phyloP scores from a whole-genome alignment of 1,284 basidiomycete genomes.

The Trichosporon sp. region DNA sequence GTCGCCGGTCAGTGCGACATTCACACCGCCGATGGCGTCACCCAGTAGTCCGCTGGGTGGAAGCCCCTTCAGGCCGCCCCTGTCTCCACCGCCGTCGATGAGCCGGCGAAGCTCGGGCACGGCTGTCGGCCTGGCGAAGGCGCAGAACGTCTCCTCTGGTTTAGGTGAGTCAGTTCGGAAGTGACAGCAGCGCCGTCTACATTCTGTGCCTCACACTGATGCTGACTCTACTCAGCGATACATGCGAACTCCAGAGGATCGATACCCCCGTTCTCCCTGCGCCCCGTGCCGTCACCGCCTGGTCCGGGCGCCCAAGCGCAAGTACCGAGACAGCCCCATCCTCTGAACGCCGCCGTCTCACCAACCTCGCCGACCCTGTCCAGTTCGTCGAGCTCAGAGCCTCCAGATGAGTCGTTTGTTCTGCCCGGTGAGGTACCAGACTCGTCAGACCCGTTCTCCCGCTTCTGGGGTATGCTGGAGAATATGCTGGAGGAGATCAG shows the following conservation, averaged over 20 bases:
- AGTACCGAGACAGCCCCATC: not conserved
- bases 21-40: not conserved
- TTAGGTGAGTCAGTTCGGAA: constrained; percentile 6
- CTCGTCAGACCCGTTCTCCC: constrained; percentile 44
- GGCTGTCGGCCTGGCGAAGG: constrained; percentile 8
- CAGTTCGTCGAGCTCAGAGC: constrained; percentile 35
- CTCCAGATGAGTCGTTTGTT: constrained; percentile 34
- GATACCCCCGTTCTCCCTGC: constrained; percentile 36
- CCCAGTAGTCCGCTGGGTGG: not conserved
- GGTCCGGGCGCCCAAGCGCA: not conserved
- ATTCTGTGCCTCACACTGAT: not conserved
- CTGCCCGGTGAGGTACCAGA: constrained; percentile 37
- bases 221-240: constrained; percentile 4
- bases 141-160: not conserved
- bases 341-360: not conserved
- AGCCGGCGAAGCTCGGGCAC: not conserved
- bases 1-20: not conserved
- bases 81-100: not conserved
- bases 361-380: constrained; percentile 34
- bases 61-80: not conserved
- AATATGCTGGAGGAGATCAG: constrained; percentile 47
- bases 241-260: constrained; percentile 20
- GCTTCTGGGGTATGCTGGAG: constrained; percentile 51
- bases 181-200: not conserved
- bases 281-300: constrained; percentile 21